phyloP scores from a whole-genome alignment of 2,329 filamentous ascomycete species.

The Trichoderma breve region DNA sequence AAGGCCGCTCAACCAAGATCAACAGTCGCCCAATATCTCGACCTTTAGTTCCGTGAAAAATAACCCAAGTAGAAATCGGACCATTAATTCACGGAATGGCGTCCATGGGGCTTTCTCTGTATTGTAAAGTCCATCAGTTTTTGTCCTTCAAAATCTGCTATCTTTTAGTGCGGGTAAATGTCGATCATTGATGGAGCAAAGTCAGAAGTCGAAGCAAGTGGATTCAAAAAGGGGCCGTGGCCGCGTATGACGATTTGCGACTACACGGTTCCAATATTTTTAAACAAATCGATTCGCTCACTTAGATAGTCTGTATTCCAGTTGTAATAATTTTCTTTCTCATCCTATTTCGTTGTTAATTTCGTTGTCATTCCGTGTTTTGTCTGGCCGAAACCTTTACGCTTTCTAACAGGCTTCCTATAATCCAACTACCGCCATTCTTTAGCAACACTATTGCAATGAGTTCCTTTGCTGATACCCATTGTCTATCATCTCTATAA shows the following conservation, averaged over 20 bases:
- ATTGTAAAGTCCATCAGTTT: neutral
- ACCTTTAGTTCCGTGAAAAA: neutral
- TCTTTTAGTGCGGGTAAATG: neutral
- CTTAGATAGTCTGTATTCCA: neutral
- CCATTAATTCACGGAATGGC: neutral
- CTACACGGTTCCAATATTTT: neutral
- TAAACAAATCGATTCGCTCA: neutral
- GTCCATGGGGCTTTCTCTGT: neutral
- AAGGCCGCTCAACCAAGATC: neutral
- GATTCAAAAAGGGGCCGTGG: constrained; percentile 1
- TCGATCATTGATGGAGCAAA: constrained; percentile 2
- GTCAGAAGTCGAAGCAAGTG: neutral
- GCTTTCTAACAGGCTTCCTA: neutral
- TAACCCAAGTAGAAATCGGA: neutral
- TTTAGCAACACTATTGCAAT: neutral
- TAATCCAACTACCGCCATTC: neutral
- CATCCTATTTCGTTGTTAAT: neutral
- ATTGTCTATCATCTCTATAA: neutral
- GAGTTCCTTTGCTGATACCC: neutral
- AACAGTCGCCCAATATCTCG: neutral
- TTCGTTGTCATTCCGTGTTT: neutral
- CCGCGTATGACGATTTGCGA: neutral
- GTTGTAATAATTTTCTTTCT: neutral
- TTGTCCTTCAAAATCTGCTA: neutral
- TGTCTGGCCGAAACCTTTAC: neutral